Evolutionary conservation across 495 filamentous ascomycete species (phyloP).

Genomic region (Massariosphaeria phaeospora): DNA sequence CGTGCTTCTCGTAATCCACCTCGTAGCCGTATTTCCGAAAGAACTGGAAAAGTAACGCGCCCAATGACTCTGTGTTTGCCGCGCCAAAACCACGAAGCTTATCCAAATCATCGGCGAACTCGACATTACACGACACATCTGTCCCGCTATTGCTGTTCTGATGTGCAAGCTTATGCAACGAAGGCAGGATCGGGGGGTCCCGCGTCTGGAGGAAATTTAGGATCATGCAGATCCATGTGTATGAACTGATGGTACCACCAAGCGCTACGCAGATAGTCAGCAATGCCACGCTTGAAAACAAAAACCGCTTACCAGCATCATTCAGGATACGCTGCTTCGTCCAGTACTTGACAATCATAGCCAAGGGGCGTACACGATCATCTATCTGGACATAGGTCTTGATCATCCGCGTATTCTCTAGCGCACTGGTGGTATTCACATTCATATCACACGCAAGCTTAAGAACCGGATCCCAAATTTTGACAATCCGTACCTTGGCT

Average conservation of each 20-base stretch:
- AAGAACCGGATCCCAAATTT: conserved; percentile 96
- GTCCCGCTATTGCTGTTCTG: conserved; percentile 54
- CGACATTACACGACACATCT: conserved; percentile 52
- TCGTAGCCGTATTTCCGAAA: conserved; percentile 93
- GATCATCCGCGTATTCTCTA: conserved; percentile 98
- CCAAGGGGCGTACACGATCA: conserved; percentile 79
- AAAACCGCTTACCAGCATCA: conserved; percentile 71
- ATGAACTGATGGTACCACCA: conserved; percentile 93
- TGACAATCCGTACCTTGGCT: conserved; percentile 96
- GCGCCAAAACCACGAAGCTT: conserved; percentile 66
- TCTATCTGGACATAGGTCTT: conserved; percentile 95
- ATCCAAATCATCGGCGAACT: conserved; percentile 81
- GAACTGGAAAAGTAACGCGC: conserved; percentile 83
- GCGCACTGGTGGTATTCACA: conserved; percentile 88
- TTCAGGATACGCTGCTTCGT: conserved; percentile 87
- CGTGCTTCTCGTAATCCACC: conserved; percentile 77
- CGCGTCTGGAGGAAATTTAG: conserved; percentile 92
- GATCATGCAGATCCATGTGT: conserved; percentile 99
- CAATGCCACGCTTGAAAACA: not conserved
- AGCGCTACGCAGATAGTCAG: conserved; percentile 52
- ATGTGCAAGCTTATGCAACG: conserved; percentile 72
- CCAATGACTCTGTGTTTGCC: conserved; percentile 76
- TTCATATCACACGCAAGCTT: conserved; percentile 95
- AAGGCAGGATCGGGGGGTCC: conserved; percentile 79
- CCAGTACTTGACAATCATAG: conserved; percentile 97